These are phyloP conservation scores for Pythium biforme DNA, from an alignment of 352 stramenopile species.

Conservation along the genomic window DNA sequence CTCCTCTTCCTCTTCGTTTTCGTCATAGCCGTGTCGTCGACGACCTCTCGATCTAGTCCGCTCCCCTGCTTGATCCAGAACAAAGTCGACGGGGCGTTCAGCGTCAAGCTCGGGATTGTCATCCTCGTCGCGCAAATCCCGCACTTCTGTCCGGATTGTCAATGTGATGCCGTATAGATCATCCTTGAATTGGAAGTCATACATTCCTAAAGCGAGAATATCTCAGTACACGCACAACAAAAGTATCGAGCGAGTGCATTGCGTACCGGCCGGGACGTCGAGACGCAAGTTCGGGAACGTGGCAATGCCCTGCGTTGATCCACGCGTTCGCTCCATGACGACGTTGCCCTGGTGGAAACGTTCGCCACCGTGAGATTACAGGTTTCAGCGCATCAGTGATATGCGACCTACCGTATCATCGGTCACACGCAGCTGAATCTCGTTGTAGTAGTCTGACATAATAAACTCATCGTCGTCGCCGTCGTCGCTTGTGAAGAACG, in stretches of 20 bases:
- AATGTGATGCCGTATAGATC: slow-evolving; percentile 58
- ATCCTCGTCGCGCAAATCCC: slow-evolving; percentile 43
- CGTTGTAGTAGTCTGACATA: slow-evolving; percentile 60
- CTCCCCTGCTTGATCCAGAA: slow-evolving; percentile 17
- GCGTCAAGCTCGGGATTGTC: slow-evolving; percentile 19
- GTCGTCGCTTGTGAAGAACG: slow-evolving; percentile 68
- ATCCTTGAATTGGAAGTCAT: slow-evolving; percentile 69
- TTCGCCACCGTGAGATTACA: no score
- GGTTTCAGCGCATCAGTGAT: no score
- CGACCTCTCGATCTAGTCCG: slow-evolving; percentile 25
- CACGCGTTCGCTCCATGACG: slow-evolving; percentile 56
- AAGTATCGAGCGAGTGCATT: not conserved
- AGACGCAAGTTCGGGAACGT: slow-evolving; percentile 59
- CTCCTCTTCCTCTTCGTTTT: slow-evolving; percentile 39
- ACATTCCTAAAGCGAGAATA: slow-evolving; percentile 38
- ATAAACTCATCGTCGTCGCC: slow-evolving; percentile 69
- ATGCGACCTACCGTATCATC: slow-evolving; percentile 54
- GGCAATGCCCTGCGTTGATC: slow-evolving; percentile 46
- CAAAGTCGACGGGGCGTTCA: not conserved
- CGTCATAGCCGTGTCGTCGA: slow-evolving; percentile 18
- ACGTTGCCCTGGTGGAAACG: slow-evolving; percentile 41
- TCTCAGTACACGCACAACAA: slow-evolving; percentile 1
- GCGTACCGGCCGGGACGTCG: slow-evolving; percentile 59
- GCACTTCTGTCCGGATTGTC: slow-evolving; percentile 49
- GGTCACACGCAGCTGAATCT: slow-evolving; percentile 52